A percentile compares a stretch with the other conserved stretches of the same genome.
Evolutionary conservation across 2,329 filamentous ascomycete genomes (phyloP).

Genomic region (Iodosphaeria phyllophila): DNA sequence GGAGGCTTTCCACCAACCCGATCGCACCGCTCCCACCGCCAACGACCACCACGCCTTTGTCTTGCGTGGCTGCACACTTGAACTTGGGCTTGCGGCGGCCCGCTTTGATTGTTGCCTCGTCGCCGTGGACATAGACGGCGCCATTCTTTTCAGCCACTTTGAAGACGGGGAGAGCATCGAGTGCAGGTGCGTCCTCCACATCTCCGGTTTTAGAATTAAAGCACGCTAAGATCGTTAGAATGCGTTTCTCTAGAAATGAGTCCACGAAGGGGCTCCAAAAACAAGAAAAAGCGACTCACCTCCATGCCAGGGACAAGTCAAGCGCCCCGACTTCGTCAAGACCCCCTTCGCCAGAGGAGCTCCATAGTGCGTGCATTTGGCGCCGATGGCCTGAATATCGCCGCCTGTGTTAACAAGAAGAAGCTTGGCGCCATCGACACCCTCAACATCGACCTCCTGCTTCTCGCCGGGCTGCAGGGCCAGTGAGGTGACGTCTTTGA

Average conservation of each 20-base stretch:
- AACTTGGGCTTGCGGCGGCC: slow-evolving; percentile 57
- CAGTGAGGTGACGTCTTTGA: slow-evolving; percentile 62
- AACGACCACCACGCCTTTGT: slow-evolving; percentile 68
- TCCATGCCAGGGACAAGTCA: slow-evolving; percentile 95
- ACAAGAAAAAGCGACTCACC: slow-evolving; percentile 30
- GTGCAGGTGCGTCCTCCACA: slow-evolving; percentile 82
- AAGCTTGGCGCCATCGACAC: slow-evolving; percentile 70
- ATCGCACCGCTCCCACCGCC: slow-evolving; percentile 76
- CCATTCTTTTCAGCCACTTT: slow-evolving; percentile 66
- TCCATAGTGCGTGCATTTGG: slow-evolving; percentile 83
- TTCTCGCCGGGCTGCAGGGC: slow-evolving; percentile 66
- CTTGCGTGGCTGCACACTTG: slow-evolving; percentile 31
- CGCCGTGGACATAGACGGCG: slow-evolving; percentile 66
- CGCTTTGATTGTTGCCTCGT: slow-evolving; percentile 59
- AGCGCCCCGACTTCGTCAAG: slow-evolving; percentile 57
- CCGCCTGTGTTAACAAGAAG: slow-evolving; percentile 65
- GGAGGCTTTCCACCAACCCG: slow-evolving; percentile 65
- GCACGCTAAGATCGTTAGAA: slow-evolving; percentile 44
- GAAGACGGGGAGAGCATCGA: slow-evolving; percentile 73
- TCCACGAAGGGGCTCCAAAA: neutral
- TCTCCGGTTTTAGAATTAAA: slow-evolving; percentile 82
- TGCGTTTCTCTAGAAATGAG: neutral
- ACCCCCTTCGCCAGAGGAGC: slow-evolving; percentile 79
- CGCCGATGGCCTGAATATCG: slow-evolving; percentile 59
- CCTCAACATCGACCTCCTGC: slow-evolving; percentile 78